These are phyloP conservation scores for Paraleonurus japonicus DNA, from an alignment of 257 asterid genomes.

Conservation along the genomic window DNA sequence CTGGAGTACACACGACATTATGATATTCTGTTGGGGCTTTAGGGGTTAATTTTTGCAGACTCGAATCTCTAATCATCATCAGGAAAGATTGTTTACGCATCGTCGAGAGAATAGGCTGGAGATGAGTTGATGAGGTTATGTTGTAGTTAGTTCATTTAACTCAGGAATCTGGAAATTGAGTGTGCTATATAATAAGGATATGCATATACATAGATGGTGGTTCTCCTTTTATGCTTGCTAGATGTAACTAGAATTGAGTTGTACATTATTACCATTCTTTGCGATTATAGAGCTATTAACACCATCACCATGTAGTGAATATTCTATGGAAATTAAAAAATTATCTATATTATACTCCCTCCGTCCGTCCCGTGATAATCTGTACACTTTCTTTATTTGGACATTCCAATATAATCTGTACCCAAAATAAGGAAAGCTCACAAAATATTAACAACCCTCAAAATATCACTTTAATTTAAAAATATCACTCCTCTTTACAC, in stretches of 20 bases:
- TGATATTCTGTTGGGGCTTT: conserved; percentile 24
- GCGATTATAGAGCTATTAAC: background rate
- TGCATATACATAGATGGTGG: background rate
- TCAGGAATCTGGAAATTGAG: background rate
- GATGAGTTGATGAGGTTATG: background rate
- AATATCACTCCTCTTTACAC: too few relatives aligned
- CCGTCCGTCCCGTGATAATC: too few relatives aligned
- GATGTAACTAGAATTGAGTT: conserved; percentile 26
- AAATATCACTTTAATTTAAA: too few relatives aligned
- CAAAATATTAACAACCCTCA: too few relatives aligned
- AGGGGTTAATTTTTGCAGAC: conserved; percentile 18
- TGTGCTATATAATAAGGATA: conserved; percentile 14
- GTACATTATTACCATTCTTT: conserved; percentile 27
- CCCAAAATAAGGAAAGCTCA: too few relatives aligned
- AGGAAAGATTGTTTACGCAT: too few relatives aligned
- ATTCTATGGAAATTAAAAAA: too few relatives aligned
- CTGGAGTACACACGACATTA: conserved; percentile 52
- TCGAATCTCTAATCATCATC: conserved; percentile 15
- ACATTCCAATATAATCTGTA: too few relatives aligned
- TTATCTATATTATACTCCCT: too few relatives aligned
- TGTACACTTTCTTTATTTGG: too few relatives aligned
- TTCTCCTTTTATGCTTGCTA: background rate
- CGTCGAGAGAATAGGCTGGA: too few relatives aligned
- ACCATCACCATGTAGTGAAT: background rate
- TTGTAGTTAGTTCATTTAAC: background rate